Evolutionary conservation across 2,329 filamentous ascomycete genomes (phyloP), one percentile per base, ranked within the genome.

Genomic region (Pestalotiopsis sp.): DNA sequence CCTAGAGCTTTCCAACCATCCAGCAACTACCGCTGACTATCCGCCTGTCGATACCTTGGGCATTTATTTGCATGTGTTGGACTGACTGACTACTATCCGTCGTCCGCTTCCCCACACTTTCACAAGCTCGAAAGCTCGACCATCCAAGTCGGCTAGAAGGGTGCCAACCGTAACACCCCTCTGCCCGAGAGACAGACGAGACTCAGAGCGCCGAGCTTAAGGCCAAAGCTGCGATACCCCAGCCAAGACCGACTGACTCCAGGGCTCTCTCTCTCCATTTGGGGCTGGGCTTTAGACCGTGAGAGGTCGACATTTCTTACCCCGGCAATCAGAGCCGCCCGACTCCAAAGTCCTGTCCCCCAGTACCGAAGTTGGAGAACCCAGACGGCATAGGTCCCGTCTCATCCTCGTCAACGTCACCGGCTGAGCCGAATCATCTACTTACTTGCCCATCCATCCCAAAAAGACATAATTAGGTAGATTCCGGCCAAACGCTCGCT

Each of bases 81-180:
- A 23, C 23, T 23, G 39, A 49, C 62, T 45, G 27, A 14, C 13
- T 66, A 11, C 20, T 31, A 11, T 23, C 45, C 23, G 14, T 14
- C 27, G 25, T n/a, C 13, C 7, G 38, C 61, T 78, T 72, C 77
- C 74, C 76, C 76, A 77, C 76, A 77, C 73, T 76, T 77, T 78
- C 73, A 77, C 76, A 77, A 76, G 75, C 74, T 76, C 73, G 65
- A 23, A 39, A 65, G 68, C 27, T 45, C 67, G 69, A 62, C 31
- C 70, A 61, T 27, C 25, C 39, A 62, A 61, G 67, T 49, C 61
- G 61, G 62, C 61, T 61, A 68, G 67, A 61, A 62, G 56, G 49
- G 62, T 17, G 23, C 49, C 62, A 64, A 17, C 49, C 66, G 36
- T 20, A 67, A 17, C 66, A 39, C 59, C 66, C 66, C 39, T 67